Base-by-base conservation (phyloP, 2,329 filamentous ascomycete species). In the Alternaria conjuncta region DNA sequence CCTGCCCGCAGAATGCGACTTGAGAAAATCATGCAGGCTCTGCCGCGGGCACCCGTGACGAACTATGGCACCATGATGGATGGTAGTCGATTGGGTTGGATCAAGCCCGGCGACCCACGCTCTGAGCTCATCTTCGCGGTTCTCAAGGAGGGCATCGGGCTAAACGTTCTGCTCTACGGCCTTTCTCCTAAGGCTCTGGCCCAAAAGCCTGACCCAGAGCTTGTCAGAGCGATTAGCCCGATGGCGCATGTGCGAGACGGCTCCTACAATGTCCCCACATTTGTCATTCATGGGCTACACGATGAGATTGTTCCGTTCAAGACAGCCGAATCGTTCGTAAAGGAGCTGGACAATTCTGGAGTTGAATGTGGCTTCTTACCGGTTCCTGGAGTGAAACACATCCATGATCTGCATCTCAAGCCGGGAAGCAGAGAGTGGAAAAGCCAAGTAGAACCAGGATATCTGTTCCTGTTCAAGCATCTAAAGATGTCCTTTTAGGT, bases 11-110 rank as follows among this genome's bases (percentile, higher is more conserved):
- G 57, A 25, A 59, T 59, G 57, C 57, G 57, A 25, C 21, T 59
- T 36, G 36, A 59, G 26, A 59, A 53, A 41, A 59, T 59, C n/a
- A 54, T 59, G 57, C 47, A 59, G 25, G 53, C 57, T 25, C 13
- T 59, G 25, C 41, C 57, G 26, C 46, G 20, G n/a, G 25, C 36
- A 13, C 57, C 57, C 6, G 15, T 59, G 32, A 46, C 57, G 9
- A 59, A 54, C 26, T 59, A 59, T 36, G 57, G 57, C 18, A 25
- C 57, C 3, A 59, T 59, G 57, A 59, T 53, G 57, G 57, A 59
- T 46, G 53, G 57, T 25, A 59, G 57, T 54, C 44, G 53, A 20
- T 25, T 59, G 15, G 57, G 57, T 26, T 59, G 57, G 57, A 20
- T 59, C 57, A 59, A 59, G 25, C 57, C 47, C 10, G 57, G 47